Evolutionary conservation across 108 stramenopile genomes (phyloP).

Genomic region (Stephanodiscus triporus): DNA sequence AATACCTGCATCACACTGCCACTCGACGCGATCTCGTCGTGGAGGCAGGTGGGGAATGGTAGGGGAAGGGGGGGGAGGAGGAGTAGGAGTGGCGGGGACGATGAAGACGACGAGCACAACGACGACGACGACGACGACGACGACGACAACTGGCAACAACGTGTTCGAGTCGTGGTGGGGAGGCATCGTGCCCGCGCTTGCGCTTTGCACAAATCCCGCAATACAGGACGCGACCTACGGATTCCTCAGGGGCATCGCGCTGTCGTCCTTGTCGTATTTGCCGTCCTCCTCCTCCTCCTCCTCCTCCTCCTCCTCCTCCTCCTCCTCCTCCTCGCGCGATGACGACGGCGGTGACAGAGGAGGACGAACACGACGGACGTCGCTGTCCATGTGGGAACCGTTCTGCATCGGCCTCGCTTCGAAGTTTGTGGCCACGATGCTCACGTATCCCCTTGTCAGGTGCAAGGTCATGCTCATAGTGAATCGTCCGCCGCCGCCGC

Average conservation of each 20-base stretch:
- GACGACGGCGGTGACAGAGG: neutral
- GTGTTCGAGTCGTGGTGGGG: too few species aligned
- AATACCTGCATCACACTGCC: slow-evolving; percentile 90
- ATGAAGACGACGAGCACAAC: too few species aligned
- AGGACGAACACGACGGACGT: neutral
- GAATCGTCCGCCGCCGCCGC: neutral
- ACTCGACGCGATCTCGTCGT: slow-evolving; percentile 84
- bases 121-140: too few species aligned
- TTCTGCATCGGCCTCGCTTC: slow-evolving; percentile 81
- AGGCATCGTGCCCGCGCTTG: slow-evolving; percentile 63
- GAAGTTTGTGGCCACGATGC: slow-evolving; percentile 88
- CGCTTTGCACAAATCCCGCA: slow-evolving; percentile 92
- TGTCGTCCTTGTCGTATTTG: neutral
- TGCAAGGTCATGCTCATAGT: slow-evolving; percentile 94
- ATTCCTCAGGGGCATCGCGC: slow-evolving; percentile 53
- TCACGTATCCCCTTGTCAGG: slow-evolving; percentile 94
- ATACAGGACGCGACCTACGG: slow-evolving; percentile 95
- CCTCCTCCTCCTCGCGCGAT: neutral
- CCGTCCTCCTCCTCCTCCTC: too few species aligned
- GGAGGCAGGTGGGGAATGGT: slow-evolving; percentile 53
- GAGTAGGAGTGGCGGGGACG: too few species aligned
- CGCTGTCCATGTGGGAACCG: slow-evolving; percentile 64
- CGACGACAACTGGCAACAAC: too few species aligned
- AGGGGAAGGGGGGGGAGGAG: too few species aligned
- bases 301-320: too few species aligned